Evolutionary conservation across 345 rosid species (phyloP), one percentile per base, ranked within the genome.

Genomic region (Dovyalis caffra): DNA sequence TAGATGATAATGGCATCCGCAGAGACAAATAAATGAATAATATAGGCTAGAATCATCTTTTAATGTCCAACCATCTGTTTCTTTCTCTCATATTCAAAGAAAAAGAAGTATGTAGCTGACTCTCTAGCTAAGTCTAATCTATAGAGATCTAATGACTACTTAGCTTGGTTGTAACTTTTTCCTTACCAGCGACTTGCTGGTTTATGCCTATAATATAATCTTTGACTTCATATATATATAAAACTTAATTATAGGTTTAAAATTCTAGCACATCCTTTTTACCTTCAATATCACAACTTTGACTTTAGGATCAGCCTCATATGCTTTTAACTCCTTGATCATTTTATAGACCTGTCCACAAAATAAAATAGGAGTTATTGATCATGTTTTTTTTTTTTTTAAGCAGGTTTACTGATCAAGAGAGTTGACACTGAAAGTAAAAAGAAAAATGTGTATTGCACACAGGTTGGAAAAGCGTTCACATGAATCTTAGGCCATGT

Each of bases 281-380:
- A 80, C 86, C 86, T 78, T 83, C 60, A 83, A 33, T 11, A 83
- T 71, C 32, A 81, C 57, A 31, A 80, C 31, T 63, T 57, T 76
- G 67, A 81, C 76, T 8, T 53, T 11, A 32, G 84, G 61, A 45
- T 80, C 82, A 32, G 3, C 38, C 70, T 78, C 84, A 47, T 53
- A 69, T 3, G n/a, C 72, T 73, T 71, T 68, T 8, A 80, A 3
- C 25, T 58, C 62, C 20, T n/a, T 70, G 4, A 64, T 9, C 68
- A 78, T 43, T 40, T 76, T 74, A 64, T 62, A 40, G 43, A 68
- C 34, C 86, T 84, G 72, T 3, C 60, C 8, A 56, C 28, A 56
- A 56, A 56, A 56, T 9, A 40, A n/a, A 40, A 12, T 3, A 40
- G 14, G 11, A 3, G 12, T 2, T 12, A 12, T 40, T n/a, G n/a